Percentiles rank a stretch among this genome's conserved stretches.
Evolutionary conservation across 1,284 basidiomycete species (phyloP).

Genomic region (Neolentinus lepideus): DNA sequence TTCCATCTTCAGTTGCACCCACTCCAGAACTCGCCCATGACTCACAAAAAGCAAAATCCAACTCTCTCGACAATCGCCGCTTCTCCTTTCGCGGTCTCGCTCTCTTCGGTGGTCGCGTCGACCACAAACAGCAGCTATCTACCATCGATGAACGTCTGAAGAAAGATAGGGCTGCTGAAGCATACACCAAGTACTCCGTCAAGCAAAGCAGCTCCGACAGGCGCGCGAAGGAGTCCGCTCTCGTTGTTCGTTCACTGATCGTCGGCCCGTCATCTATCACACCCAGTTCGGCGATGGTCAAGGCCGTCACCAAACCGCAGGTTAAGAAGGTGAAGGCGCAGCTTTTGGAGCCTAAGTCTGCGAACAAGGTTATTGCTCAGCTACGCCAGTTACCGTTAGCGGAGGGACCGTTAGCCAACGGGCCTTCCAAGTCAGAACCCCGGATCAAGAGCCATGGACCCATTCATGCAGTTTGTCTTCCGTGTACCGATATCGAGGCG

Average conservation of each 20-base stretch:
- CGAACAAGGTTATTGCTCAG: slow-evolving; percentile 63
- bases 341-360: slow-evolving; percentile 57
- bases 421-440: slow-evolving; percentile 15
- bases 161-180: slow-evolving; percentile 25
- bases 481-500: slow-evolving; percentile 51
- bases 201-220: slow-evolving; percentile 40
- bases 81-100: slow-evolving; percentile 19
- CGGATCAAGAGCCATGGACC: slow-evolving; percentile 30
- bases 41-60: background rate
- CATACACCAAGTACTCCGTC: slow-evolving; percentile 26
- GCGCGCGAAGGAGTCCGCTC: slow-evolving; percentile 56
- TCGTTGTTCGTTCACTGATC: slow-evolving; percentile 59
- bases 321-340: slow-evolving; percentile 65
- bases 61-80: slow-evolving; percentile 12
- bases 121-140: slow-evolving; percentile 30
- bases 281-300: slow-evolving; percentile 26
- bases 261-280: slow-evolving; percentile 40
- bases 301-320: slow-evolving; percentile 37
- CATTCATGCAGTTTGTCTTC: slow-evolving; percentile 73
- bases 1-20: slow-evolving; percentile 22
- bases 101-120: slow-evolving; percentile 11
- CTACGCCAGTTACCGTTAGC: slow-evolving; percentile 44
- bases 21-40: background rate
- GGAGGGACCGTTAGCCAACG: slow-evolving; percentile 20
- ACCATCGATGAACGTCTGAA: slow-evolving; percentile 32